Base-by-base conservation (phyloP, 2,329 filamentous ascomycete species). In the Fusarium nisikadoi region DNA sequence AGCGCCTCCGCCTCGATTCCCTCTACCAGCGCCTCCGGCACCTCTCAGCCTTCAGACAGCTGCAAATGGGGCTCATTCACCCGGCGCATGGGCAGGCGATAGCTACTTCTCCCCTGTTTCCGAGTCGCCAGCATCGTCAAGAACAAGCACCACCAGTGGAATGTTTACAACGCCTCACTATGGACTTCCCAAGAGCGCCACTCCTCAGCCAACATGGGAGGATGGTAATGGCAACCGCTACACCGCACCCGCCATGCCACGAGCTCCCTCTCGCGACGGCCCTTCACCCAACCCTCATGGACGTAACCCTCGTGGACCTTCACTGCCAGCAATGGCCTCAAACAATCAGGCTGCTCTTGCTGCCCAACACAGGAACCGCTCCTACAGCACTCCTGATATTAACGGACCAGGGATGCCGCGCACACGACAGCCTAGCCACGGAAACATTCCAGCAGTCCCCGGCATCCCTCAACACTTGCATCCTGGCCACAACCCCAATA, bases 351-450 rank as follows among this genome's bases (percentile, higher is more conserved):
- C 86, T 72, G 84, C 86, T 12, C 25, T 45, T 76, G 84, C 86
- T 71, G 82, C 87, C 71, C 91, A 94, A 79, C 91, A 92, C 78
- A 89, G 94, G 73, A 92, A 93, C 83, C 90, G 96, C 72, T 97
- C 95, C 41, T 97, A 97, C 78, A 98, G 95, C 83, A 98, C 95
- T 71, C 95, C 96, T 12, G 95, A 98, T 80, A 97, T 97, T 75
- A 94, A 97, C 73, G 91, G 88, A 58, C 88, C 91, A 58, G 87
- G 88, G 71, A 87, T 87, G 53, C 85, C 86, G 78, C 86, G 90
- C 71, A 85, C 84, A 58, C 84, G 86, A 71, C 88, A 89, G 81
- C 86, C 81, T 79, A 87, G 84, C 80, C 85, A 81, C 82, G 85
- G 80, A 75, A 80, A 84, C 66, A 88, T 94, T 10, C 93, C 93